These are phyloP conservation scores for Umbelopsis ramanniana DNA, from an alignment of 192 early-diverging fungal genomes.

Conservation along the genomic window DNA sequence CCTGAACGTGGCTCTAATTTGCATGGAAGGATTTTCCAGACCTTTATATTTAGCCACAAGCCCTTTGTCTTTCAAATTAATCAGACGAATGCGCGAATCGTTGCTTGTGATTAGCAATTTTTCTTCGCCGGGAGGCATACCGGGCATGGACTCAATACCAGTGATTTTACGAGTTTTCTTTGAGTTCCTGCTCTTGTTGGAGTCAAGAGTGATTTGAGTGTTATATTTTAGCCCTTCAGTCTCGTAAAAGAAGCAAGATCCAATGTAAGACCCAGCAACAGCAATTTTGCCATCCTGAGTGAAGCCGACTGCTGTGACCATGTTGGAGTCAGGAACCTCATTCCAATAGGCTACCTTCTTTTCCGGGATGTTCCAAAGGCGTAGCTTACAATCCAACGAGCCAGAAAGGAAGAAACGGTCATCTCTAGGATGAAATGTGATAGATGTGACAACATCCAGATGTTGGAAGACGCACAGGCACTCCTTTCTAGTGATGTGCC, in stretches of 20 bases:
- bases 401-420: constrained; percentile 82
- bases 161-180: constrained; percentile 82
- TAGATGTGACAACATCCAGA: constrained; percentile 75
- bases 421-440: constrained; percentile 84
- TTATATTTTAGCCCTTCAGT: constrained; percentile 78
- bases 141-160: constrained; percentile 72
- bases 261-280: constrained; percentile 76
- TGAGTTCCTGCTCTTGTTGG: constrained; percentile 56
- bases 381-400: constrained; percentile 77
- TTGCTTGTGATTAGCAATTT: constrained; percentile 76
- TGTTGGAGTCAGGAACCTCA: constrained; percentile 64
- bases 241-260: constrained; percentile 85
- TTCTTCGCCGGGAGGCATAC: constrained; percentile 60
- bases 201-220: constrained; percentile 78
- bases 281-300: constrained; percentile 72
- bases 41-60: constrained; percentile 86
- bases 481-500: constrained; percentile 73
- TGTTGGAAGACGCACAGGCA: constrained; percentile 84
- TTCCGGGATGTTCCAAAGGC: constrained; percentile 83
- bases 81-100: constrained; percentile 83
- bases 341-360: constrained; percentile 82
- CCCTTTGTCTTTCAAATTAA: constrained; percentile 74
- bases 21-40: constrained; percentile 67
- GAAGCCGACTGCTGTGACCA: constrained; percentile 82
- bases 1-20: constrained; percentile 78